phyloP scores from a whole-genome alignment of 768 basidiomycete genomes.

The Psilocybe cubensis region DNA sequence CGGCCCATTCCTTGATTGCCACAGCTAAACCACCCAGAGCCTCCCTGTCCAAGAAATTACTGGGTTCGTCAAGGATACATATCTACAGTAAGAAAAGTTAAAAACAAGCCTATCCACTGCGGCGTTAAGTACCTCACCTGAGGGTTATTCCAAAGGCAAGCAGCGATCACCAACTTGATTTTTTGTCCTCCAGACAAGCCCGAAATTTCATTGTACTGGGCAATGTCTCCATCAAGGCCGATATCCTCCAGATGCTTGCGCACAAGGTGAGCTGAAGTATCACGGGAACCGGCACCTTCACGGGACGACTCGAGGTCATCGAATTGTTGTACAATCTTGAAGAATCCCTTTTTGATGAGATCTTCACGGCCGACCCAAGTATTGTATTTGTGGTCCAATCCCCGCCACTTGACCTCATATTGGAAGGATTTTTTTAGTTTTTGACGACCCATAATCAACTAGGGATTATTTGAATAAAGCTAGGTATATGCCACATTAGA shows the following conservation, averaged over 20 bases:
- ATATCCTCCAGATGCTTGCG: conserved; percentile 95
- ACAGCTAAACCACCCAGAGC: conserved; percentile 93
- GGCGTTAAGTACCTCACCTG: conserved; percentile 66
- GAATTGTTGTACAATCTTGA: conserved; percentile 90
- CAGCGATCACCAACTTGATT: conserved; percentile 94
- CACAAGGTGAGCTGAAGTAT: conserved; percentile 80
- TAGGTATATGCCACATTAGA: background rate
- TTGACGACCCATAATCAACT: conserved; percentile 92
- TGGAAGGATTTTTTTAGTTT: conserved; percentile 96
- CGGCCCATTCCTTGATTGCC: conserved; percentile 94
- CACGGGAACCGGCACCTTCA: conserved; percentile 91
- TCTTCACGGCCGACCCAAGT: conserved; percentile 92
- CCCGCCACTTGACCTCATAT: conserved; percentile 91
- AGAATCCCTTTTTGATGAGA: conserved; percentile 83
- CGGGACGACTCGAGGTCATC: conserved; percentile 96
- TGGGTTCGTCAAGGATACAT: conserved; percentile 87
- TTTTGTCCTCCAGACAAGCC: conserved; percentile 97
- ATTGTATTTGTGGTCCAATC: conserved; percentile 85
- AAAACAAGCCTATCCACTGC: too few relatives aligned
- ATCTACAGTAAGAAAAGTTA: conserved; percentile 39
- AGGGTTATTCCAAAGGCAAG: conserved; percentile 95
- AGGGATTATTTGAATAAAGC: background rate
- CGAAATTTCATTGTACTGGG: conserved; percentile 96
- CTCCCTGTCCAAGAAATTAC: conserved; percentile 97
- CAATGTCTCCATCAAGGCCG: conserved; percentile 95